Evolutionary conservation across 495 filamentous ascomycete genomes (phyloP), one percentile per base, ranked within the genome.

Genomic region (Talaromyces nanjingensis): DNA sequence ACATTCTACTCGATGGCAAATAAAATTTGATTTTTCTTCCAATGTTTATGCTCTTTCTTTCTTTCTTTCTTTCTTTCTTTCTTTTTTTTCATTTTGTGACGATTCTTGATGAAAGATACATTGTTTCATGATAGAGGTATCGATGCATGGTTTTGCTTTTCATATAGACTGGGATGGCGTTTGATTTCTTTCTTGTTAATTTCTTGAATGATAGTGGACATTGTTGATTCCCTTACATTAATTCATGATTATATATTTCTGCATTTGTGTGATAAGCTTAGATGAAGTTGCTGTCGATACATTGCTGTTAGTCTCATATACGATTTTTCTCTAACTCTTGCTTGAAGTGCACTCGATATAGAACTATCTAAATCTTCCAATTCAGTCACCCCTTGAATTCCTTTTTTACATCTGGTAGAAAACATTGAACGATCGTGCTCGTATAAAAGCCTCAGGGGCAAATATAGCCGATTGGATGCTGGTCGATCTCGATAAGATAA

Each of bases 81-180:
- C 22, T 24, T 24, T 60, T 60, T 37, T 34, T 60, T 6, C 16
- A 9, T 34, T 60, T 60, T 60, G 29, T 61, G 24, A 27, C 20
- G 42, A 61, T 45, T 61, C 24, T 47, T 49, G 57, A 59, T 59
- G 25, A 59, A 29, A 58, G 57, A 57, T 31, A 34, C 34, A 34
- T 39, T 34, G 25, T 57, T 55, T 59, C 57, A 59, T 59, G 57
- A 34, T 22, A 61, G 27, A 59, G 56, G 22, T 58, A 18, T 29
- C 42, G 42, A 49, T 33, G 56, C 31, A 33, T 59, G 29, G 18
- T 24, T 60, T 42, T 31, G 34, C n/a, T 42, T 60, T 4, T 42
- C 18, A 24, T 60, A 56, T 45, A 47, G 39, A 42, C 39, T 56
- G 59, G 59, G 24, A 24, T n/a, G 59, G 59, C 59, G 59, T 60